A percentile compares a stretch with the other conserved stretches of the same genome.
Evolutionary conservation across 2,329 filamentous ascomycete species (phyloP).

Genomic region (Fusarium veterinarium): DNA sequence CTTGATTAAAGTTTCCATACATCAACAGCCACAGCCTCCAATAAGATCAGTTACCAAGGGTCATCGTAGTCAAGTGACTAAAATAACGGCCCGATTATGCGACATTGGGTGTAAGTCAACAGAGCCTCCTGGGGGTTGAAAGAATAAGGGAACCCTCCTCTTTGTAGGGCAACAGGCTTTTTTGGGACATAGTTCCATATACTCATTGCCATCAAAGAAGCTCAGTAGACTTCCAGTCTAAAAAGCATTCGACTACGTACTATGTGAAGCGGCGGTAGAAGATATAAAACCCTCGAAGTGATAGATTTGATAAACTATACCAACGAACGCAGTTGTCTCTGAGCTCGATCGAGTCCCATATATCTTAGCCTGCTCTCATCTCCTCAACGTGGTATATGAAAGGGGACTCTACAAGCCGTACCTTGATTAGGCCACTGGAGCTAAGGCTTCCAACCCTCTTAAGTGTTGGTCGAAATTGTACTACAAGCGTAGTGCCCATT

Average conservation of each 20-base stretch:
- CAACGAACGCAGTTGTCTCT: neutral
- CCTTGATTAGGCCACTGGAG: neutral
- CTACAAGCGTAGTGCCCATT: too few species aligned
- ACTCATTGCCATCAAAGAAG: neutral
- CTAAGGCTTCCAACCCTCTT: neutral
- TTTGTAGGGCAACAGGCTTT: neutral
- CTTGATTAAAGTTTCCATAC: too few species aligned
- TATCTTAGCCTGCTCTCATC: rapidly evolving
- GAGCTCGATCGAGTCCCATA: too few species aligned
- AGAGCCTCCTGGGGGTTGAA: neutral
- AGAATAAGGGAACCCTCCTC: rapidly evolving
- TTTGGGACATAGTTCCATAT: rapidly evolving
- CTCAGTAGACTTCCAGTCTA: neutral
- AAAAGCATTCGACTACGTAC: neutral
- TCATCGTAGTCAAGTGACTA: neutral
- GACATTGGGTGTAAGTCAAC: neutral
- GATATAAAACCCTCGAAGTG: rapidly evolving
- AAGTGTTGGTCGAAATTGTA: rapidly evolving
- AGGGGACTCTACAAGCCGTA: neutral
- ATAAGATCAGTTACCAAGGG: neutral
- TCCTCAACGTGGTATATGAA: neutral
- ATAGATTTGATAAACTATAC: too few species aligned
- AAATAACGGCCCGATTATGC: neutral
- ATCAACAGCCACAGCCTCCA: neutral
- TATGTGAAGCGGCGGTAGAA: rapidly evolving